These are phyloP conservation scores for Geotrichum siamense DNA, from an alignment of 1,139 yeast species.

Conservation along the genomic window DNA sequence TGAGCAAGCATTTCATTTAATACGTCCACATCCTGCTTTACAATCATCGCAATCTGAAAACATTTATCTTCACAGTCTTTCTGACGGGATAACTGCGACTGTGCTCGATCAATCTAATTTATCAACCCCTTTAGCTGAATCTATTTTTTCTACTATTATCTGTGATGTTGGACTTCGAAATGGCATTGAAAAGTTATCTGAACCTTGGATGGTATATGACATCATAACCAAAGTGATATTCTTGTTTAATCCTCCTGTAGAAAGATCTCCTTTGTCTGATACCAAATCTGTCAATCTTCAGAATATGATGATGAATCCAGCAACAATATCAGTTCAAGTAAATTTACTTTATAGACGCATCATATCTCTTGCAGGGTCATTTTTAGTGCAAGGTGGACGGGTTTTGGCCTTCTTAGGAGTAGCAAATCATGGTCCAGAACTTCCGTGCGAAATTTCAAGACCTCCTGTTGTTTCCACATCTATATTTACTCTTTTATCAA, in stretches of 20 bases:
- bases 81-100: constrained; percentile 33
- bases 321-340: constrained; percentile 19
- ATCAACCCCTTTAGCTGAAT: constrained; percentile 36
- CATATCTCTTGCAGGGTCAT: constrained; percentile 17
- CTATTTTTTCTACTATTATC: constrained; percentile 38
- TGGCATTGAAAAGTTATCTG: constrained; percentile 39
- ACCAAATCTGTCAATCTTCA: background rate
- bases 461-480: constrained; percentile 21
- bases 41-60: constrained; percentile 24
- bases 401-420: constrained; percentile 24
- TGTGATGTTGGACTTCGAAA: constrained; percentile 39
- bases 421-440: constrained; percentile 16
- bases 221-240: constrained; percentile 34
- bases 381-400: constrained; percentile 21
- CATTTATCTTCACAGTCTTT: constrained; percentile 34
- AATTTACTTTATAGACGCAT: constrained; percentile 18
- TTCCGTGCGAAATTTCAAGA: constrained; percentile 7
- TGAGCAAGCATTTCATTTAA: constrained; percentile 33
- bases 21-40: constrained; percentile 48
- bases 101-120: constrained; percentile 38
- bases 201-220: constrained; percentile 43
- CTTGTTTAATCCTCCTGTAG: constrained; percentile 6
- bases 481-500: constrained; percentile 26
- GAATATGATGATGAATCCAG: constrained; percentile 3
- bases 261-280: no score